phyloP scores from a whole-genome alignment of 805 yeast genomes.

The Hanseniaspora meyeri region DNA sequence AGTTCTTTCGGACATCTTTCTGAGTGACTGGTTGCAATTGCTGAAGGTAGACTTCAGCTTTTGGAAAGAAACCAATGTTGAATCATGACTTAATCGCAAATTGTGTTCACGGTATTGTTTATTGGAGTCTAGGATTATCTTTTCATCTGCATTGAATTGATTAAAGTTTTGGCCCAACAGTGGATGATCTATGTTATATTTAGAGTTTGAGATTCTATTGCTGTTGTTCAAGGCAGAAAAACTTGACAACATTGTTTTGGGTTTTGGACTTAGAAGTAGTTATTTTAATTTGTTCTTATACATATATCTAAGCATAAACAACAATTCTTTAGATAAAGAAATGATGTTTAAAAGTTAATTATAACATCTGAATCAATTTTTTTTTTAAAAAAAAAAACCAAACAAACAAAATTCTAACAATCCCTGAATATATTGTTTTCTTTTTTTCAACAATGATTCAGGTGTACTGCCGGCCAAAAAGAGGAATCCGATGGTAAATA shows the following conservation, averaged over 20 bases:
- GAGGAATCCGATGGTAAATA: too few relatives aligned
- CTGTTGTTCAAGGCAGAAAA: neutral
- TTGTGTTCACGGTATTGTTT: neutral
- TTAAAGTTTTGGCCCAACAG: neutral
- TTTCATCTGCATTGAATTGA: neutral
- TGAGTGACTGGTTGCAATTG: neutral
- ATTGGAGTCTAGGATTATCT: neutral
- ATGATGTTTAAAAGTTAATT: too few relatives aligned
- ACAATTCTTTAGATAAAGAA: too few relatives aligned
- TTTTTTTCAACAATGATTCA: too few relatives aligned
- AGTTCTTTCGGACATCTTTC: neutral
- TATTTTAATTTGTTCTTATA: neutral
- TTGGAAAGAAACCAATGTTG: constrained; percentile 1
- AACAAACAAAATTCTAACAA: too few relatives aligned
- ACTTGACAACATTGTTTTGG: neutral
- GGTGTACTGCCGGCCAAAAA: too few relatives aligned
- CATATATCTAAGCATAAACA: too few relatives aligned
- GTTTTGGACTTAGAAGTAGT: neutral
- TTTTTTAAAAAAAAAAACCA: too few relatives aligned
- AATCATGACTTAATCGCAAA: neutral
- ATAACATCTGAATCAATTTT: too few relatives aligned
- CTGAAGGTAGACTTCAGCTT: neutral
- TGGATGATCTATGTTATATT: neutral
- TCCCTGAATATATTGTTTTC: too few relatives aligned
- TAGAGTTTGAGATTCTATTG: neutral